These are phyloP conservation scores for Emydomyces testavorans DNA, from an alignment of 2,329 filamentous ascomycete species.

Conservation along the genomic window DNA sequence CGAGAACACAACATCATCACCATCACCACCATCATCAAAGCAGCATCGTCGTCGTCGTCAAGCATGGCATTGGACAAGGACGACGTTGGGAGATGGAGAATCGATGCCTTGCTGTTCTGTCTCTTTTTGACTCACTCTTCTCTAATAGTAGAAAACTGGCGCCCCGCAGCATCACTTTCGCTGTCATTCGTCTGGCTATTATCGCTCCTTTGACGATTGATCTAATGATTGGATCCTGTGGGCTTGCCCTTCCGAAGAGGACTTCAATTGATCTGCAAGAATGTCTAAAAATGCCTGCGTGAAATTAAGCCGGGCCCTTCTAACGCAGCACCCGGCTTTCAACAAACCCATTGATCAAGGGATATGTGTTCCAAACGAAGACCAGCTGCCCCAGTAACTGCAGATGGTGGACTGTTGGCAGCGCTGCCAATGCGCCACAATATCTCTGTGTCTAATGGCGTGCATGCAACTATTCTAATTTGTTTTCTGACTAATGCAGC, in stretches of 20 bases:
- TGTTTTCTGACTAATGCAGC: constrained; percentile 16
- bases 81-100: background rate
- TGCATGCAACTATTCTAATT: constrained; percentile 8
- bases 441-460: background rate
- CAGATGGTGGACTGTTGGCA: constrained; percentile 6
- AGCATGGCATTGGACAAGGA: no score
- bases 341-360: constrained; percentile 7
- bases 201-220: constrained; percentile 1
- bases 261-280: background rate
- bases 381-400: constrained; percentile 2
- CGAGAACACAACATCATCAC: background rate
- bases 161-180: constrained; percentile 4
- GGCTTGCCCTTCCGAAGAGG: background rate
- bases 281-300: constrained; percentile 4
- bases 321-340: background rate
- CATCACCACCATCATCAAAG: background rate
- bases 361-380: constrained; percentile 6
- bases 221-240: constrained; percentile 4
- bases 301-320: constrained; percentile 2
- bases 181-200: no score
- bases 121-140: constrained; percentile 9
- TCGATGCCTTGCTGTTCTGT: constrained; percentile 3
- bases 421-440: constrained; percentile 8
- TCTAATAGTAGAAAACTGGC: no score
- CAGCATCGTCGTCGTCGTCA: no score